Base-by-base conservation (phyloP, 1,284 basidiomycete genomes). In the Tetrapyrgos nigripes region DNA sequence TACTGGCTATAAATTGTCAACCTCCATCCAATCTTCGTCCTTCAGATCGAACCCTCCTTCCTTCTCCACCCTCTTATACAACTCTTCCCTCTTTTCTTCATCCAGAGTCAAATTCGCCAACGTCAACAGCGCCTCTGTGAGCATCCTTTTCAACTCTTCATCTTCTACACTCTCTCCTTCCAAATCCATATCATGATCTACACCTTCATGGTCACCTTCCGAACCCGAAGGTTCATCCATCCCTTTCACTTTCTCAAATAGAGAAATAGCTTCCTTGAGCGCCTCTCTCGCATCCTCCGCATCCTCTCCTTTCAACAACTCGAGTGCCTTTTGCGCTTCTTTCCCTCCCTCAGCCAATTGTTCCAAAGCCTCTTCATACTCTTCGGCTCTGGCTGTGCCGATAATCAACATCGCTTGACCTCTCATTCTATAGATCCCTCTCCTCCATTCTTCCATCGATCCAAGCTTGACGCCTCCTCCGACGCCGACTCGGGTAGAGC, bases 391-490 rank as follows among this genome's bases (percentile, higher is more conserved):
- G 21, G 84, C 82, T 33, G 76, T 75, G 13, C 85, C 86, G 31
- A 83, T 74, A 27, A 83, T 74, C 19, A 88, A 74, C 76, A 80
- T 83, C 64, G 83, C 85, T 37, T 83, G 73, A 1, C 85, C 85
- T 21, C 85, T 70, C 17, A 81, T 78, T 29, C 74, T 71, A 46
- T 75, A 75, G 31, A 85, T 76, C 1, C 76, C 73, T 21, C 74
- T 74, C 6, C 80, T 70, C 83, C 82, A 83, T 24, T 69, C 70
- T 28, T 77, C 76, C 63, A 78, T 77, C 6, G 37, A 40, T 4
- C 37, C 37, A 8, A 40, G 17, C 17, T n/a, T 40, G 8, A 40
- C 37, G 4, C 37, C 37, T 5, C 37, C 37, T 17, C 37, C 19
- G 17, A 40, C 37, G 19, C 37, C 37, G 37, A 40, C 37, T 40